Percentiles rank a stretch among this genome's conserved stretches.
Conservation (phyloP, 352 stramenopile species). For the Pythium guiyangense region DNA sequence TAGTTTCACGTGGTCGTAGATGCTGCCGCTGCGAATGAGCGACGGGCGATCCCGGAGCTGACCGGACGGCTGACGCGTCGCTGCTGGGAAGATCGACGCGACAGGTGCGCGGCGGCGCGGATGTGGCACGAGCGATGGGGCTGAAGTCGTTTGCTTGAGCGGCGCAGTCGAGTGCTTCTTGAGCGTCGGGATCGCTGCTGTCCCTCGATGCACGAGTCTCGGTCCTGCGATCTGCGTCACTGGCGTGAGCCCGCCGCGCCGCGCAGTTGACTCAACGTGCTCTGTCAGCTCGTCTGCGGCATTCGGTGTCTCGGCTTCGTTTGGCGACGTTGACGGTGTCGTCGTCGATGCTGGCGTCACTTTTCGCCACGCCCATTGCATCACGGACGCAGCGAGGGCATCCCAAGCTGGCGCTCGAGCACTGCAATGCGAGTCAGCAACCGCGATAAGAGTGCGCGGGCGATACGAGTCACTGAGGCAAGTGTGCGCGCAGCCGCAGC, state of each 20-base stretch:
- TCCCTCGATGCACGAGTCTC: background rate
- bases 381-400: background rate
- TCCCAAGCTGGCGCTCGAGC: too few relatives aligned
- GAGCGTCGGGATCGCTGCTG: background rate
- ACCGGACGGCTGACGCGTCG: background rate
- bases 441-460: too few relatives aligned
- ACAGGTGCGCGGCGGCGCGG: constrained; percentile 1
- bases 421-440: too few relatives aligned
- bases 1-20: constrained; percentile 18
- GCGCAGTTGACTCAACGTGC: background rate
- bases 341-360: background rate
- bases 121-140: background rate
- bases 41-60: background rate
- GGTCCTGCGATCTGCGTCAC: too few relatives aligned
- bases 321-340: too few relatives aligned
- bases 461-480: too few relatives aligned
- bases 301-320: background rate
- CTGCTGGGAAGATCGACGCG: constrained; percentile 4
- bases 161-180: background rate
- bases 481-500: too few relatives aligned
- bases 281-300: background rate
- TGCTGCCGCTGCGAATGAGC: background rate
- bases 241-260: too few relatives aligned
- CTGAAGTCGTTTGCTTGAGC: background rate
- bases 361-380: constrained; percentile 4